Conservation (phyloP, 371 early-diverging fungal genomes). For the Nematocida major region DNA sequence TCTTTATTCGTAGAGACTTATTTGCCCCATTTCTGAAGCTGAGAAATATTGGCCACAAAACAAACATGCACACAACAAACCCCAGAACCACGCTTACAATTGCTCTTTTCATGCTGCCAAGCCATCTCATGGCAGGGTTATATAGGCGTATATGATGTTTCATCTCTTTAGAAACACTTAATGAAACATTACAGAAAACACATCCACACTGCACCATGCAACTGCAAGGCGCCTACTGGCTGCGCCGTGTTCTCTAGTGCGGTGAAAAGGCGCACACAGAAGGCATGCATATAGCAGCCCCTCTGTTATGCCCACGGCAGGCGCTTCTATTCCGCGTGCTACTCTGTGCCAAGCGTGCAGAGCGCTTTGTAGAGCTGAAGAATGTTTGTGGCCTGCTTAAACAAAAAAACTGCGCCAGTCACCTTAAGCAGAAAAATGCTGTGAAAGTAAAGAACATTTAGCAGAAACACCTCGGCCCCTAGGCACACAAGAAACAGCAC, state of each 20-base stretch:
- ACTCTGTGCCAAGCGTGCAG: not conserved
- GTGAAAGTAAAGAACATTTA: conserved; percentile 4
- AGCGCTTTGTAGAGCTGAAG: conserved; percentile 21
- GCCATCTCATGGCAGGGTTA: no score
- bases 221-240: no score
- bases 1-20: conserved; percentile 1
- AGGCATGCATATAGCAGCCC: no score
- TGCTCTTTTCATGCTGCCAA: conserved; percentile 16
- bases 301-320: no score
- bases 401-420: not conserved
- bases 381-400: conserved; percentile 28
- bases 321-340: no score
- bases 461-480: conserved; percentile 1
- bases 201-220: no score
- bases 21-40: not conserved
- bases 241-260: no score
- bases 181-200: no score
- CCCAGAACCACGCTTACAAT: conserved; percentile 15
- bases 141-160: no score
- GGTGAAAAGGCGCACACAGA: no score
- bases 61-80: conserved; percentile 21
- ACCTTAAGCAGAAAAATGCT: not conserved
- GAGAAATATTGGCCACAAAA: conserved; percentile 42
- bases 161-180: no score
- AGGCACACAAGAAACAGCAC: conserved; percentile 1